These are phyloP conservation scores for Rosellinia necatrix DNA, from an alignment of 2,329 filamentous ascomycete genomes.

Conservation along the genomic window DNA sequence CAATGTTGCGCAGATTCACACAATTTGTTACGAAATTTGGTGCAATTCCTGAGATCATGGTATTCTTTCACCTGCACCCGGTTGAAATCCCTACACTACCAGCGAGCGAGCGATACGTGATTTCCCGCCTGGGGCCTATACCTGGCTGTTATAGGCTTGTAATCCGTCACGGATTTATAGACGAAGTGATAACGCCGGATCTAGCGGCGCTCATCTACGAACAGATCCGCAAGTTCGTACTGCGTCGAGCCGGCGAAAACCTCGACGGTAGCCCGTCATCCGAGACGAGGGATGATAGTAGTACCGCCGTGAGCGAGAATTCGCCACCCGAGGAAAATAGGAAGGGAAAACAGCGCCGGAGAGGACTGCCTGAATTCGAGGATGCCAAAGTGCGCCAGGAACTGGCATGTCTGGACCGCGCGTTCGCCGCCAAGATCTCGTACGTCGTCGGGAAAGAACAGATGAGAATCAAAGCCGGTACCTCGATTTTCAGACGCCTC, in stretches of 20 bases:
- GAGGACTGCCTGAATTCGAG: conserved; percentile 29
- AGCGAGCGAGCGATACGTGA: conserved; percentile 52
- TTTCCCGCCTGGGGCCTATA: conserved; percentile 50
- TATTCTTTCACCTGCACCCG: conserved; percentile 75
- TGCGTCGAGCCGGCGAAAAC: conserved; percentile 39
- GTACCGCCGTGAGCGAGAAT: conserved; percentile 12
- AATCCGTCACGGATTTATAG: conserved; percentile 73
- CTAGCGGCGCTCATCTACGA: conserved; percentile 64
- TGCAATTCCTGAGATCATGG: conserved; percentile 67
- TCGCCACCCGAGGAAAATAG: not conserved
- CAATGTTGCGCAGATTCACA: conserved; percentile 53
- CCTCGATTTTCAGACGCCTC: conserved; percentile 48
- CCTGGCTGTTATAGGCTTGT: conserved; percentile 71
- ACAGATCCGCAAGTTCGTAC: conserved; percentile 58
- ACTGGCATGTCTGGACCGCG: conserved; percentile 49
- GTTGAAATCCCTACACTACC: conserved; percentile 62
- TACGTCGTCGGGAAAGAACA: conserved; percentile 67
- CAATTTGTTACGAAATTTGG: conserved; percentile 76
- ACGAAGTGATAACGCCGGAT: conserved; percentile 69
- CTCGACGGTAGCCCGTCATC: conserved; percentile 15
- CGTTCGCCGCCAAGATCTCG: conserved; percentile 54
- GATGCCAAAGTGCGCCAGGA: conserved; percentile 44
- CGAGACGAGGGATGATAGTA: conserved; percentile 11
- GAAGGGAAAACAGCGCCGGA: conserved; percentile 16
- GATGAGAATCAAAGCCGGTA: conserved; percentile 52